These are phyloP conservation scores for Haematococcus lacustris DNA, from an alignment of 139 green algal genomes.

Conservation along the genomic window DNA sequence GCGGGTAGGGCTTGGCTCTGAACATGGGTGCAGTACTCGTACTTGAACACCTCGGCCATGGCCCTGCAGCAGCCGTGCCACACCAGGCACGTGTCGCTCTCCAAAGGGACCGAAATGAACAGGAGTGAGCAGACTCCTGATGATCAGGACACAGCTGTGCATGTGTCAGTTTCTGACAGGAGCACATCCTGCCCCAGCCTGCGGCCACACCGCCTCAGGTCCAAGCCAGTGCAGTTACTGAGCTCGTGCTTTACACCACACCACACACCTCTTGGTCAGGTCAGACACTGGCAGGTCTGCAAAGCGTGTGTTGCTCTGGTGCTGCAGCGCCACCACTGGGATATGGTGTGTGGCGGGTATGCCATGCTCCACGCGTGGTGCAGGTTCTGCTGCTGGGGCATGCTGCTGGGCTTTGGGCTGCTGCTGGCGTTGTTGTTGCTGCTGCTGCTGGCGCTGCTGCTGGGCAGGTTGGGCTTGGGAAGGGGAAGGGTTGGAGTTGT, in stretches of 20 bases:
- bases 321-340: slow-evolving; percentile 7
- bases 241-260: not conserved
- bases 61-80: not conserved
- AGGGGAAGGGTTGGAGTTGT: not conserved
- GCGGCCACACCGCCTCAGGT: not conserved
- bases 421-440: slow-evolving; percentile 3
- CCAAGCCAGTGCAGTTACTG: not conserved
- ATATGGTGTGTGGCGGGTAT: not conserved
- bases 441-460: slow-evolving; percentile 5
- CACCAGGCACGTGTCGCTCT: not conserved
- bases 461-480: not conserved
- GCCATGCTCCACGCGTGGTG: not conserved
- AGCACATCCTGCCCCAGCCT: not conserved
- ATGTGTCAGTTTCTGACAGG: not conserved
- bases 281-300: slow-evolving; percentile 10
- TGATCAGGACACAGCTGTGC: not conserved
- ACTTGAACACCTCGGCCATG: slow-evolving; percentile 20
- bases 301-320: slow-evolving; percentile 25
- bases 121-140: not conserved
- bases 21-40: slow-evolving; percentile 33
- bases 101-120: not conserved
- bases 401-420: not conserved
- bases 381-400: not conserved
- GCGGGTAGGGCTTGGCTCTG: slow-evolving; percentile 26
- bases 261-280: slow-evolving; percentile 27